Base-by-base conservation (phyloP, 129 eudicot species). In the Gnaphalium uliginosum region DNA sequence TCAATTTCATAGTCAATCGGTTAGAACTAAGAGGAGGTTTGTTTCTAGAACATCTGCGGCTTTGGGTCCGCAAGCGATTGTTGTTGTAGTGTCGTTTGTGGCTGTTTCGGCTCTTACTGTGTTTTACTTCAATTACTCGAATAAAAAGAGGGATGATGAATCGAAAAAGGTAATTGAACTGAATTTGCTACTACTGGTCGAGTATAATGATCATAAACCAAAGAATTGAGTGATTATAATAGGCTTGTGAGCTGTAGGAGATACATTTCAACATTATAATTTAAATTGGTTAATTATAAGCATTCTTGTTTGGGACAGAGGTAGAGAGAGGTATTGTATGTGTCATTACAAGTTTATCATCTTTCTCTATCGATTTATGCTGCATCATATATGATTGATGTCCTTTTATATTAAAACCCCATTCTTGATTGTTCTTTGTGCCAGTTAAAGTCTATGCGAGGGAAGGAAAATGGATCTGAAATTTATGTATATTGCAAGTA, bases 51-150 rank as follows among this genome's bases (percentile, higher is more conserved):
- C 98, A 8, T 76, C 92, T 64, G 82, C 85, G 14, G 69, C 85
- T 60, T 68, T 93, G 25, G 77, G 75, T 57, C 61, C 90, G 26
- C 86, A 85, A 39, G 74, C 96, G 13, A 60, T 83, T 75, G 66
- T 83, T 61, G 78, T 85, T 13, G 81, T 86, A 0, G 88, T 83
- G 37, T 84, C 88, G 25, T 86, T 85, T 43, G 87, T 89, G 9
- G 79, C 96, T 3, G 89, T 88, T 72, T 88, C 98, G 0, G 96
- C 98, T 39, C 76, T 86, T 65, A 29, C 95, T 1, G 82, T 84
- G 2, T 81, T 83, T 62, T 86, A 68, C 73, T 72, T 84, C 56
- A 74, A 78, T 75, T 84, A 48, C 78, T 67, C 75, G 23, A 84
- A 70, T 9, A 70, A 63, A 15, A 86, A 85, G 32, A 54, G 21